phyloP scores from a whole-genome alignment of 202 grass and related monocot genomes.

The Setaria italica region DNA sequence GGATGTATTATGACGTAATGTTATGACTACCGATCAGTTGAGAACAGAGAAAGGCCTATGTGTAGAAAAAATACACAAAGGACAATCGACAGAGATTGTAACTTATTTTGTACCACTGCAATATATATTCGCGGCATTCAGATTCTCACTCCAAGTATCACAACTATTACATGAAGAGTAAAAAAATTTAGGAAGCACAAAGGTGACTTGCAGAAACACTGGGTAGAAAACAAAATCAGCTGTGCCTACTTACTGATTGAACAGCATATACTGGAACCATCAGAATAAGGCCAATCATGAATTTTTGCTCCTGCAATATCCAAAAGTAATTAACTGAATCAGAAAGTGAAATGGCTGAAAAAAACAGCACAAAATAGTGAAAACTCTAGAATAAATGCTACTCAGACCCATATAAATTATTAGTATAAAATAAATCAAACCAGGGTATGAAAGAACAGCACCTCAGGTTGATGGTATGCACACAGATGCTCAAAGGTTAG shows the following conservation, averaged over 20 bases:
- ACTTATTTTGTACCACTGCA: neutral
- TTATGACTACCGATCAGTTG: conserved; percentile 14
- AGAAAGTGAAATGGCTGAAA: conserved; percentile 25
- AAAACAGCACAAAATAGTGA: neutral
- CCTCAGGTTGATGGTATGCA: conserved; percentile 95
- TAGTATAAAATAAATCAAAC: conserved; percentile 31
- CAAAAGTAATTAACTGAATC: conserved; percentile 35
- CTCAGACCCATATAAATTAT: neutral
- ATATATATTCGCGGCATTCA: conserved; percentile 11
- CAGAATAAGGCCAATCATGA: conserved; percentile 96
- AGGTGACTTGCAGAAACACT: conserved; percentile 13
- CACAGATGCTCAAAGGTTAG: conserved; percentile 89
- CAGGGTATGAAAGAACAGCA: conserved; percentile 51
- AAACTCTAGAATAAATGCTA: conserved; percentile 4
- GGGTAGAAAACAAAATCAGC: conserved; percentile 12
- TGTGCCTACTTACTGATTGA: conserved; percentile 81
- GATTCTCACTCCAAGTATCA: conserved; percentile 38
- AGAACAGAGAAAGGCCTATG: neutral
- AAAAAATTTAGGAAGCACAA: conserved; percentile 24
- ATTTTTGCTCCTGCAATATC: conserved; percentile 92
- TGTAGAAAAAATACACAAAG: conserved; percentile 8
- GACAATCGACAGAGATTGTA: conserved; percentile 22
- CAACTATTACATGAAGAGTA: conserved; percentile 24
- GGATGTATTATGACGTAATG: neutral
- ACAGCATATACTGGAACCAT: conserved; percentile 99